Percentiles rank a stretch among this genome's conserved stretches.
phyloP scores from a whole-genome alignment of 176 grass and related monocot species.

The Dactylis glomerata region DNA sequence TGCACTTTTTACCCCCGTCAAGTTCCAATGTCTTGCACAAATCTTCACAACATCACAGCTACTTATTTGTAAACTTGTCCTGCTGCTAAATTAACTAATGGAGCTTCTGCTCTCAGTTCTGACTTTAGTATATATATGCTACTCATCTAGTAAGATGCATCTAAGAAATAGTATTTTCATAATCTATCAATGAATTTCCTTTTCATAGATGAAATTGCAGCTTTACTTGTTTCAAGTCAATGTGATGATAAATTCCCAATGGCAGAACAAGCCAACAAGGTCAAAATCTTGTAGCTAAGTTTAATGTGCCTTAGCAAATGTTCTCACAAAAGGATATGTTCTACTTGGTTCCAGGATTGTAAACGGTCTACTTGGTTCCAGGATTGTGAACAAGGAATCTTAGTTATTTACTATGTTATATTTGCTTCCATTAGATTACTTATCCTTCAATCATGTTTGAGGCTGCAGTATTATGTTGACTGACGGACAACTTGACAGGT shows the following conservation, averaged over 20 bases:
- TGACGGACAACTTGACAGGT: constrained; percentile 52
- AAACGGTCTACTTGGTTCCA: constrained; percentile 3
- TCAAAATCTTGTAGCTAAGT: background rate
- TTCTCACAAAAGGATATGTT: background rate
- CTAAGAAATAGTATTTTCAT: background rate
- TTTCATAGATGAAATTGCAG: background rate
- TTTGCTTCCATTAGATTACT: constrained; percentile 16
- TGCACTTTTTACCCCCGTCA: background rate
- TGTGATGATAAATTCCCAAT: background rate
- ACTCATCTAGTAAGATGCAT: background rate
- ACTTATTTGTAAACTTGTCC: background rate
- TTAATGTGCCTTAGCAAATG: background rate
- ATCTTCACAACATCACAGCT: background rate
- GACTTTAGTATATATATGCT: background rate
- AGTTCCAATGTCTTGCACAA: background rate
- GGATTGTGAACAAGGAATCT: constrained; percentile 3
- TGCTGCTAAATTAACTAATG: background rate
- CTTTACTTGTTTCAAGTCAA: background rate
- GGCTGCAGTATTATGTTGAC: constrained; percentile 12
- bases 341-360: constrained; percentile 7
- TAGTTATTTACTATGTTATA: constrained; percentile 19
- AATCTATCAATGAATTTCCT: background rate
- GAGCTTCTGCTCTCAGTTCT: background rate
- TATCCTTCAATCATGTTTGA: background rate
- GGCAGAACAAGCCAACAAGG: background rate